phyloP scores from a whole-genome alignment of 2,329 filamentous ascomycete genomes.

The Sclerotinia trifoliorum region DNA sequence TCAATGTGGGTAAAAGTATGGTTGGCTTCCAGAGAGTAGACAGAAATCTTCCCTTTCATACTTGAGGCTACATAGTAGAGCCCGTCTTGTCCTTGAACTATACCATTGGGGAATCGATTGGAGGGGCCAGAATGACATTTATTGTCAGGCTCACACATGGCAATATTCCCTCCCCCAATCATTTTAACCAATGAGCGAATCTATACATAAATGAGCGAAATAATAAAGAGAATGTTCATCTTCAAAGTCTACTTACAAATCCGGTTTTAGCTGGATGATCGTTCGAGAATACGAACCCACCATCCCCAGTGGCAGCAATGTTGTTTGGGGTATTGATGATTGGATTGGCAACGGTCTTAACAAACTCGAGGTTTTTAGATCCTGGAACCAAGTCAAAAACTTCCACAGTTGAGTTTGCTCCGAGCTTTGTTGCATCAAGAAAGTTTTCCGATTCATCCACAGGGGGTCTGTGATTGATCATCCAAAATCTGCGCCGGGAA shows the following conservation, averaged over 20 bases:
- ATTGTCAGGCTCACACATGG: constrained; percentile 31
- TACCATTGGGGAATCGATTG: constrained; percentile 39
- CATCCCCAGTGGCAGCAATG: constrained; percentile 38
- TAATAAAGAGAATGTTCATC: neutral
- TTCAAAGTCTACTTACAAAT: neutral
- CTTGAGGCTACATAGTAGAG: constrained; percentile 40
- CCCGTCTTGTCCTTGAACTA: constrained; percentile 38
- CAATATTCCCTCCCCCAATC: constrained; percentile 37
- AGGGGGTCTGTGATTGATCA: constrained; percentile 41
- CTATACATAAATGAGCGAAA: neutral
- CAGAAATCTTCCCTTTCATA: constrained; percentile 1
- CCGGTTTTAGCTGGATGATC: constrained; percentile 39
- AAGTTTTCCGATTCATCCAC: constrained; percentile 38
- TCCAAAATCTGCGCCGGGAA: constrained; percentile 36
- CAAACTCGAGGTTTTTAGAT: constrained; percentile 36
- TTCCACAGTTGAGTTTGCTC: constrained; percentile 43
- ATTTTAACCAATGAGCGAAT: constrained; percentile 30
- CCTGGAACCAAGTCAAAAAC: constrained; percentile 38
- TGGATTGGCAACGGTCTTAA: constrained; percentile 38
- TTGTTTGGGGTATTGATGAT: constrained; percentile 41
- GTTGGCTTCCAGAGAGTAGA: neutral
- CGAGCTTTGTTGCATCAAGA: constrained; percentile 38
- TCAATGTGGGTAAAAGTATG: constrained; percentile 30
- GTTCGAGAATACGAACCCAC: constrained; percentile 42
- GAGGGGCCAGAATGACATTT: constrained; percentile 5